Evolutionary conservation across 257 asterid species (phyloP), one percentile per base, ranked within the genome.

Genomic region (Solanum verrucosum): DNA sequence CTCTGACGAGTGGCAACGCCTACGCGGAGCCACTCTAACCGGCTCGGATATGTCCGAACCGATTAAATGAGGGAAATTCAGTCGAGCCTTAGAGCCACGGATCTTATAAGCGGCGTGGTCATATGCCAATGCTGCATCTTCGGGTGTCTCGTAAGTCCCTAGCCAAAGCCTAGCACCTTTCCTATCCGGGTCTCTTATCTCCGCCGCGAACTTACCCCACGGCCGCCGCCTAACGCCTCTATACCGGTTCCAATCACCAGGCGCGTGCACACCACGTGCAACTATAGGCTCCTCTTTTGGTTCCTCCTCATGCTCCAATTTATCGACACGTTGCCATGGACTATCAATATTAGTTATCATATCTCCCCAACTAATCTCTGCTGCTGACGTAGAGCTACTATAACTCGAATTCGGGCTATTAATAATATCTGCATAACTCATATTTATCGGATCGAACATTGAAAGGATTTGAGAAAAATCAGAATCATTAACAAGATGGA

Each of bases 141-240:
- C 93, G 4, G 94, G 91, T 70, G 93, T 91, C 92, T 90, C 90
- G 29, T 93, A 92, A 18, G 96, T 90, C 40, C 96, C 94, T 8
- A 93, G 88, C 96, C 95, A 93, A 60, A 89, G 9, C 71, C 94
- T 91, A 20, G 88, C 38, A 9, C 94, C 94, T 89, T 88, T 93
- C 87, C 82, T 90, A 1, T 33, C 79, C 1, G 93, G 94, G 59
- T 93, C 88, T 87, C 94, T 91, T 44, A 90, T 93, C 87, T 92
- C 96, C 81, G 93, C 94, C 18, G 94, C 93, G 9, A 93, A 93
- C 68, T 86, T 92, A 72, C 94, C 95, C 94, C 94, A 93, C 37
- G 92, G 93, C 86, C 94, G 86, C 87, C 93, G 88, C 90, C 96
- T 89, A 65, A 91, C 96, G 1, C 94, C 96, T 25, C 89, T 88